Conservation (phyloP, 257 asterid species). For the Solanum peruvianum region DNA sequence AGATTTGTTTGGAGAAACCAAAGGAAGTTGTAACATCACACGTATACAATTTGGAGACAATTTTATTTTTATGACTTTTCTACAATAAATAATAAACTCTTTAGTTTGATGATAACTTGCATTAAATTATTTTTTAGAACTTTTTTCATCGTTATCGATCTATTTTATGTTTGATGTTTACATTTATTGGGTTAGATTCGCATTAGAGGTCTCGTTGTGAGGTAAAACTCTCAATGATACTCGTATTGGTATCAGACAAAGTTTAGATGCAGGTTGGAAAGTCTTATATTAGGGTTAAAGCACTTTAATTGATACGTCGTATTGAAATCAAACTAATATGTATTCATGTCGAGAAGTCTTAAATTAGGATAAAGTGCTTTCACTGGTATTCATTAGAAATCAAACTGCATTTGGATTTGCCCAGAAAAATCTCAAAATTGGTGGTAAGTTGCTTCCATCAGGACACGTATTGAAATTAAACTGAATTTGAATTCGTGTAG, state of each 20-base stretch:
- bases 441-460: background rate
- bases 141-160: background rate
- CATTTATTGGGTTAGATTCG: background rate
- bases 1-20: background rate
- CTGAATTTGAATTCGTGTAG: background rate
- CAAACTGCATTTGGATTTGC: background rate
- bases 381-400: background rate
- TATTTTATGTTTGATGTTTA: accelerated
- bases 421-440: background rate
- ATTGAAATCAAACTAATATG: background rate
- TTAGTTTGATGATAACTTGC: background rate
- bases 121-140: background rate
- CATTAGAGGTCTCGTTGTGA: background rate
- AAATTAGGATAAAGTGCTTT: background rate
- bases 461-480: background rate
- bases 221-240: background rate
- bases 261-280: background rate
- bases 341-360: background rate
- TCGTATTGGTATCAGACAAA: background rate
- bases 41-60: background rate
- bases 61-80: background rate
- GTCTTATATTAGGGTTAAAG: background rate
- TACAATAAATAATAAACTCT: background rate
- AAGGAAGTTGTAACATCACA: background rate
- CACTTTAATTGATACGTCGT: background rate